Evolutionary conservation across 352 stramenopile species (phyloP), one percentile per base, ranked within the genome.

Genomic region (Pythium plurisporium): DNA sequence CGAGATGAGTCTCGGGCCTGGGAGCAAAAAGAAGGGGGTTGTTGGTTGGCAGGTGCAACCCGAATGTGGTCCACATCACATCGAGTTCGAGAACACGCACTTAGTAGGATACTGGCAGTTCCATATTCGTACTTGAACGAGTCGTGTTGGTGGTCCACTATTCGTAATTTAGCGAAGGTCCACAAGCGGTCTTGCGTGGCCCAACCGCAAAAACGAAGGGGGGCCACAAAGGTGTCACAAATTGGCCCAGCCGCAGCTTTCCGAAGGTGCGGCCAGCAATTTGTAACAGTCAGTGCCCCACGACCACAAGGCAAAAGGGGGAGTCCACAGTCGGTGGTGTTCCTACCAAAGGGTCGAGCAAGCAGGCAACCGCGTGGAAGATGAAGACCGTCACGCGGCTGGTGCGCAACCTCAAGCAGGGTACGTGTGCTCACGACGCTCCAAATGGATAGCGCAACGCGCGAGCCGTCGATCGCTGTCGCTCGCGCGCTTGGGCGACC

Each of bases 361-460:
- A 58, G 29, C 40, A 27, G 4, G 26, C 33, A 38, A 34, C 33
- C 46, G 50, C 15, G 37, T 17, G 26, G 22, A 37, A n/a, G 11
- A 68, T 68, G 61, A 68, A 68, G 61, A 60, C 47, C 14, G 61
- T 68, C 47, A 38, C 61, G 61, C 61, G 61, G 15, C 50, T 68
- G 26, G 61, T 54, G 54, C 61, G 61, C 54, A 68, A 51, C 48
- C 47, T 68, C 48, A 63, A 68, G 61, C 61, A 68, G 34, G 61
- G 61, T 68, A 46, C 48, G 60, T 45, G n/a, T n/a, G n/a, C n/a
- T n/a, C n/a, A n/a, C n/a, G n/a, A n/a, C n/a, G n/a, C n/a, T n/a
- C n/a, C n/a, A n/a, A n/a, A n/a, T n/a, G n/a, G n/a, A n/a, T n/a
- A n/a, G n/a, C n/a, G n/a, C n/a, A n/a, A n/a, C n/a, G n/a, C n/a